A percentile compares a stretch with the other conserved stretches of the same genome.
Conservation (phyloP, 2,329 filamentous ascomycete genomes). For the Macrophomina phaseolina region DNA sequence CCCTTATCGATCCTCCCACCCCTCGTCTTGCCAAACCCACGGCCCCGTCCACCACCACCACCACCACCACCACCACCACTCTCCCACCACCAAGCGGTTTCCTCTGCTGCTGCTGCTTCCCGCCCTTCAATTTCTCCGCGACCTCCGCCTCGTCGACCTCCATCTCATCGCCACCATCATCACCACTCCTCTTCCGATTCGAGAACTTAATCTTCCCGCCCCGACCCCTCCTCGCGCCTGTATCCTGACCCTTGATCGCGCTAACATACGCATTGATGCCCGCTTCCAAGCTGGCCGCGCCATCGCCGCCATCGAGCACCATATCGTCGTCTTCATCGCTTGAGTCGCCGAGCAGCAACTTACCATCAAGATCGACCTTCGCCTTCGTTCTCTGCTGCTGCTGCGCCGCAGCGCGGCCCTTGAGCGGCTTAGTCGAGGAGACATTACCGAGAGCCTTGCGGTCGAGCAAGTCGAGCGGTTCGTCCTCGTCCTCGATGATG, state of each 20-base stretch:
- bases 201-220: conserved; percentile 65
- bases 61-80: conserved; percentile 11
- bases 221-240: conserved; percentile 62
- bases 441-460: conserved; percentile 90
- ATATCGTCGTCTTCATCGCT: conserved; percentile 54
- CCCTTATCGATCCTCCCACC: conserved; percentile 32
- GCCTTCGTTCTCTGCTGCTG: conserved; percentile 60
- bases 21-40: conserved; percentile 35
- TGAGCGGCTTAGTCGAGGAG: conserved; percentile 83
- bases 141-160: conserved; percentile 51
- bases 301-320: conserved; percentile 53
- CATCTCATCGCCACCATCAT: conserved; percentile 49
- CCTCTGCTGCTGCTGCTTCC: conserved; percentile 36
- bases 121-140: conserved; percentile 41
- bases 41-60: conserved; percentile 8
- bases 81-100: conserved; percentile 42
- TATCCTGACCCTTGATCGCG: conserved; percentile 65
- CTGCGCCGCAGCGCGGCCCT: conserved; percentile 57
- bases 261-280: conserved; percentile 67
- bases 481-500: conserved; percentile 92
- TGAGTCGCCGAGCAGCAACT: conserved; percentile 72
- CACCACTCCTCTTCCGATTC: conserved; percentile 50
- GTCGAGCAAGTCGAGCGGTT: conserved; percentile 92
- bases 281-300: conserved; percentile 49
- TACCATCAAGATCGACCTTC: conserved; percentile 77